Evolutionary conservation across 2,329 filamentous ascomycete species (phyloP), one percentile per base, ranked within the genome.

Genomic region (Amylocarpus encephaloides): DNA sequence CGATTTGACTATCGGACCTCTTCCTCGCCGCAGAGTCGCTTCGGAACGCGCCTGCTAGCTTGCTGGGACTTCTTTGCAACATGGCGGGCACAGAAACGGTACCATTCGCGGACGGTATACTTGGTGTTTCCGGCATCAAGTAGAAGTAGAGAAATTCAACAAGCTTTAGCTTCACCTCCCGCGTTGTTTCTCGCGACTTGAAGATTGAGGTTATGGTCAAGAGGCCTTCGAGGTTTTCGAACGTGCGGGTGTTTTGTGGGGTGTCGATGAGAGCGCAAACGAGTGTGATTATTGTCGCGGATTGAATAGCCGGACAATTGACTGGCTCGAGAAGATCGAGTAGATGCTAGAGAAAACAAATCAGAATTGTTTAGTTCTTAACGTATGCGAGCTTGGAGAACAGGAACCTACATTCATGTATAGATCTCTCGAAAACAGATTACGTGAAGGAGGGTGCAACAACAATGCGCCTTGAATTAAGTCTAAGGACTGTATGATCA

Each of bases 121-220:
- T 72, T 40, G 77, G 83, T 0, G 80, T 81, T 71, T 98, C 93
- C 45, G 92, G 91, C 85, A 97, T 95, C 60, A 98, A 83, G 69
- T 97, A 98, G 70, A 97, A 97, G 74, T 97, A 97, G 46, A 98
- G 73, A 66, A 97, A 97, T 69, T 97, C 93, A 60, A 96, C 85
- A n/a, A 95, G 81, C 68, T 95, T 93, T 65, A 95, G 80, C 73
- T 95, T 96, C 58, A 97, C 91, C 62, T 92, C 88, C 54, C 89
- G 83, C 19, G 83, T 83, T 3, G 92, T 96, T 58, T 83, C 82
- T 53, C 89, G 83, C 56, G 86, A 87, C 69, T 94, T 95, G 79
- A 97, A 96, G 44, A 97, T 78, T 9, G 87, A 92, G 1, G 92
- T 95, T 41, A 97, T 83, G 1, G 90, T 93, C 36, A 95, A 80